These are phyloP conservation scores for Oryza brachyantha DNA, from an alignment of 176 grass and related monocot genomes.

Conservation along the genomic window DNA sequence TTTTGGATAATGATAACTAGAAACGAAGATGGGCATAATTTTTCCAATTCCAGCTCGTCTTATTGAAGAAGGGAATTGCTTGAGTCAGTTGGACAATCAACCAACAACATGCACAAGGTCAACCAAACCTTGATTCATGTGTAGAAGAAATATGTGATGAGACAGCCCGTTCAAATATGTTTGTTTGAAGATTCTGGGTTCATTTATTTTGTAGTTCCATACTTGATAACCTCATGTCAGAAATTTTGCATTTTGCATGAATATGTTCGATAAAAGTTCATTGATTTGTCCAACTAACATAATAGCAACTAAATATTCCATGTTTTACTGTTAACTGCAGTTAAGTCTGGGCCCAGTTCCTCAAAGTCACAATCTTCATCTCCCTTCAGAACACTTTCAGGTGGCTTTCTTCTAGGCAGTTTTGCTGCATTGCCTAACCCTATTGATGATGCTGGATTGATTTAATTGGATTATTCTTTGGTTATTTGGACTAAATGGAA, in stretches of 20 bases:
- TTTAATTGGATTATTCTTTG: slow-evolving; percentile 20
- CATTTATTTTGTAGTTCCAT: slow-evolving; percentile 19
- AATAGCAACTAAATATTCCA: slow-evolving; percentile 15
- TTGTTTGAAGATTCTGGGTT: not conserved
- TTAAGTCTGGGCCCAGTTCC: slow-evolving; percentile 44
- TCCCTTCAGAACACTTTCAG: slow-evolving; percentile 62
- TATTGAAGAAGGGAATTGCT: not conserved
- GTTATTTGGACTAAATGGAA: slow-evolving; percentile 37
- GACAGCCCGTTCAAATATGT: not conserved
- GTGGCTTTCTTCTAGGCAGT: slow-evolving; percentile 28
- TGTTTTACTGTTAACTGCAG: slow-evolving; percentile 26
- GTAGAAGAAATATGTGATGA: not conserved
- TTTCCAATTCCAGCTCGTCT: slow-evolving; percentile 1
- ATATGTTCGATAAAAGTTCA: not conserved
- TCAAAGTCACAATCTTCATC: slow-evolving; percentile 61
- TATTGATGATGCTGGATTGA: slow-evolving; percentile 22
- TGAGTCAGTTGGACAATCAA: not conserved
- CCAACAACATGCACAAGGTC: not conserved
- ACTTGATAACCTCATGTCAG: slow-evolving; percentile 16
- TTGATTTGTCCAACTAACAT: slow-evolving; percentile 11
- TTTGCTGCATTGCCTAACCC: not conserved
- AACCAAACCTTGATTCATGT: not conserved
- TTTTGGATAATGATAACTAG: not conserved
- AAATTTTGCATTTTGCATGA: not conserved
- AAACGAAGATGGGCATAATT: not conserved